Evolutionary conservation across 345 rosid species (phyloP), one percentile per base, ranked within the genome.

Genomic region (Murraya koenigii): DNA sequence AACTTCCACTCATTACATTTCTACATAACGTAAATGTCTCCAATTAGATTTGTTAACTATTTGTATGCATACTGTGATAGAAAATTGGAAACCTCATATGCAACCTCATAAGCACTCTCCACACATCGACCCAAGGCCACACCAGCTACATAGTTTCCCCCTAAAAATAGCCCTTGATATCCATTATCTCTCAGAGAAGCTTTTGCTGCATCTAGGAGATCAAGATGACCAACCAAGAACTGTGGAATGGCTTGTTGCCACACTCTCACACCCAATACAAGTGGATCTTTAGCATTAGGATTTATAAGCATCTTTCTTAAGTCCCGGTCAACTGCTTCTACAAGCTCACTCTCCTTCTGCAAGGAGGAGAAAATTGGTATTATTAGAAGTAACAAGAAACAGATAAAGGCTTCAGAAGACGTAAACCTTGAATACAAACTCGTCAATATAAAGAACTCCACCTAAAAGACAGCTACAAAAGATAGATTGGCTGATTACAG

Each of bases 161-260:
- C 97, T 23, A 92, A 84, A 79, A 90, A 90, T 80, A 94, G 75
- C 55, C 98, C 97, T 72, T 83, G 87, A 80, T 87, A 74, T 17
- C 94, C 97, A 25, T 80, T 81, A 70, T 83, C 84, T 33, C 36
- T 81, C 52, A 93, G 83, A 32, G 90, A 89, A 66, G 82, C 61
- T 87, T 89, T 91, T 74, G 94, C 93, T 2, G 86, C 52, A 72
- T 91, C 94, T 28, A 93, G 87, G 76, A 86, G 75, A 79, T 89
- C 97, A 38, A 92, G 79, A 82, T 95, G 98, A 77, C 98, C 99
- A 22, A 92, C 86, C 84, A 90, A 81, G 81, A 96, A 96, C 80
- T 96, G 97, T 22, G 99, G 98, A 81, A 94, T 96, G 81, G 99
- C 97, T 85, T 88, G 93, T 39, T 94, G 97, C 97, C 98, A 96